Percentiles rank a stretch among this genome's conserved stretches.
Conservation (phyloP, 768 basidiomycete species). For the Panellus pusillus region DNA sequence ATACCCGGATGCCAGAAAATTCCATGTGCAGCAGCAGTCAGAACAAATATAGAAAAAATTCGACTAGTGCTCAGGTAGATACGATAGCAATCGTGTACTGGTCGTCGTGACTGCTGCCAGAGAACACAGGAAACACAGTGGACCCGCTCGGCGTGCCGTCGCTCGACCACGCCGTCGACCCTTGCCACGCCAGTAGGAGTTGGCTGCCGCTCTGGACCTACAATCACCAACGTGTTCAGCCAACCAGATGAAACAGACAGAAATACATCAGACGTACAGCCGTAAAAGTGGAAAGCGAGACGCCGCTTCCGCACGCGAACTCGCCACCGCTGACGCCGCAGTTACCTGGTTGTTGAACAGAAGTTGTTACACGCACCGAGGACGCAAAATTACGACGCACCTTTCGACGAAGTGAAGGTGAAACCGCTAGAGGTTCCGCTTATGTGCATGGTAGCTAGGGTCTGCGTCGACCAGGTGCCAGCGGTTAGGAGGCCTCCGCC, state of each 20-base stretch:
- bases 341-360: background rate
- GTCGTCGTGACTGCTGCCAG: conserved; percentile 15
- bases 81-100: conserved; percentile 24
- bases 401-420: conserved; percentile 46
- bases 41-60: too few relatives aligned
- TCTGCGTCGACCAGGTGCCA: conserved; percentile 49
- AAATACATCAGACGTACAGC: conserved; percentile 29
- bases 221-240: background rate
- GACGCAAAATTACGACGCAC: conserved; percentile 11
- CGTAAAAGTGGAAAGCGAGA: conserved; percentile 36
- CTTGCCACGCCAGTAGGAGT: conserved; percentile 37
- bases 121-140: conserved; percentile 22
- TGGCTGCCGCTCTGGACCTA: conserved; percentile 37
- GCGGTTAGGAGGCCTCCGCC: conserved; percentile 41
- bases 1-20: too few relatives aligned
- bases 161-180: conserved; percentile 39
- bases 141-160: conserved; percentile 38
- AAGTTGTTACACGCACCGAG: too few relatives aligned
- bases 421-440: conserved; percentile 37
- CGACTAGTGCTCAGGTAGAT: conserved; percentile 9
- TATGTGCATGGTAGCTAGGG: conserved; percentile 42
- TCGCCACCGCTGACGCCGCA: conserved; percentile 38
- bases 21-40: too few relatives aligned
- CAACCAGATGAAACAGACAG: background rate
- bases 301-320: conserved; percentile 41